Conservation (phyloP, 768 basidiomycete genomes). For the Tubosaeta sp. region DNA sequence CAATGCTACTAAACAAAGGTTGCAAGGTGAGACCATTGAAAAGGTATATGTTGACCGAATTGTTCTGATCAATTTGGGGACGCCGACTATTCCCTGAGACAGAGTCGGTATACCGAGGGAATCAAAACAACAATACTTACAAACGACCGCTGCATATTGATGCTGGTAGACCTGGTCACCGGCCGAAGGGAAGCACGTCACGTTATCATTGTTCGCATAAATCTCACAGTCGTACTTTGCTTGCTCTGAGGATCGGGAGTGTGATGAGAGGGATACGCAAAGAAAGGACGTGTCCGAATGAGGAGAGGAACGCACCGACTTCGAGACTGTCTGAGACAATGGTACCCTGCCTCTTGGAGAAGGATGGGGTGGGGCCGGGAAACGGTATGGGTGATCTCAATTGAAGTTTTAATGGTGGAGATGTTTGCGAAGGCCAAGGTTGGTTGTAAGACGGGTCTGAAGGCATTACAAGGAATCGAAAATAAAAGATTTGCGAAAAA, state of each 20-base stretch:
- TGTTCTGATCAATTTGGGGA: conserved; percentile 59
- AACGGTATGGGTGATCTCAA: conserved; percentile 30
- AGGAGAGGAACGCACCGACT: conserved; percentile 25
- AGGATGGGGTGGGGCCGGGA: conserved; percentile 8
- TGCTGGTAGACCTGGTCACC: conserved; percentile 63
- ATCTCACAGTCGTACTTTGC: conserved; percentile 51
- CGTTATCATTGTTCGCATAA: conserved; percentile 61
- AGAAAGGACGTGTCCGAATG: conserved; percentile 4
- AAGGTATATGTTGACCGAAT: conserved; percentile 71
- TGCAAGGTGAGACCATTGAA: conserved; percentile 64
- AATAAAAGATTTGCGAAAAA: conserved; percentile 10
- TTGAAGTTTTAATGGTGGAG: conserved; percentile 25
- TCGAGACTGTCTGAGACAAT: conserved; percentile 21
- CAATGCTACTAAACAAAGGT: conserved; percentile 41
- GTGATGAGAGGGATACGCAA: conserved; percentile 7
- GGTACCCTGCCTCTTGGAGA: conserved; percentile 22
- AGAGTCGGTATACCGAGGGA: conserved; percentile 10
- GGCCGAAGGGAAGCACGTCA: conserved; percentile 70
- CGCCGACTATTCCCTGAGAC: conserved; percentile 68
- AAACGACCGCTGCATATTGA: conserved; percentile 73
- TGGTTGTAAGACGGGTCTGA: conserved; percentile 29
- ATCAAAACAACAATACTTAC: conserved; percentile 45
- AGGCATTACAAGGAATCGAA: conserved; percentile 34
- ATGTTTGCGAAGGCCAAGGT: conserved; percentile 46
- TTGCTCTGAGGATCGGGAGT: conserved; percentile 16